phyloP scores from a whole-genome alignment of 371 early-diverging fungal species.

The Dinochytrium kinnereticum region DNA sequence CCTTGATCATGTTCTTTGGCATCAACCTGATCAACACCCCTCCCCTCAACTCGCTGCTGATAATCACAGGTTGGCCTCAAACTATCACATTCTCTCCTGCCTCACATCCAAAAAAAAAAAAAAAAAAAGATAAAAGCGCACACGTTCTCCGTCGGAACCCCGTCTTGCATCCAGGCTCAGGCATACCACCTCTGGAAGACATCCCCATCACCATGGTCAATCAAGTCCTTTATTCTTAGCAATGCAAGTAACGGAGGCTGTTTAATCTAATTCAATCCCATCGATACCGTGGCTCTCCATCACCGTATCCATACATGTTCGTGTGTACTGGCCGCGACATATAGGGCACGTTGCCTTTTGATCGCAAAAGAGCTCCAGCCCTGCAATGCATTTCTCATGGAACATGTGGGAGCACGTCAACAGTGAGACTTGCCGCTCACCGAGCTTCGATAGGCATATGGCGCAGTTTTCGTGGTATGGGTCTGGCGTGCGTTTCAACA shows the following conservation, averaged over 20 bases:
- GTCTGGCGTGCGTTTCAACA: neutral
- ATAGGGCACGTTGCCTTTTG: neutral
- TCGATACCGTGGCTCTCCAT: too few relatives aligned
- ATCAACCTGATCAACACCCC: constrained; percentile 73
- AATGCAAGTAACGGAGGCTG: too few relatives aligned
- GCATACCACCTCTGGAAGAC: neutral
- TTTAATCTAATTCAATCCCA: too few relatives aligned
- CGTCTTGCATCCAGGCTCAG: neutral
- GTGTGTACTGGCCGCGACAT: neutral
- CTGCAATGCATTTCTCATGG: constrained; percentile 2
- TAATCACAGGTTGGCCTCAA: constrained; percentile 67
- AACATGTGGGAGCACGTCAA: constrained; percentile 1
- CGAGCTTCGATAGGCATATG: neutral
- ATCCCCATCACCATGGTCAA: constrained; percentile 4
- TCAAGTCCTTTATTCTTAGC: constrained; percentile 9
- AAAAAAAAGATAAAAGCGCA: constrained; percentile 1
- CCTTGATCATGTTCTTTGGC: constrained; percentile 69
- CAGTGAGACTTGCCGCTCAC: neutral
- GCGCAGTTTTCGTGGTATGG: neutral
- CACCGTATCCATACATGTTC: too few relatives aligned
- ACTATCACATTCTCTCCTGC: neutral
- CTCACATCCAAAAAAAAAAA: neutral
- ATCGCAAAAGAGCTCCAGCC: neutral
- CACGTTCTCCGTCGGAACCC: constrained; percentile 3
- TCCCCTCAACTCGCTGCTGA: constrained; percentile 65